Evolutionary conservation across 2,329 filamentous ascomycete genomes (phyloP), one percentile per base, ranked within the genome.

Genomic region (Lasiodiplodia sp.): DNA sequence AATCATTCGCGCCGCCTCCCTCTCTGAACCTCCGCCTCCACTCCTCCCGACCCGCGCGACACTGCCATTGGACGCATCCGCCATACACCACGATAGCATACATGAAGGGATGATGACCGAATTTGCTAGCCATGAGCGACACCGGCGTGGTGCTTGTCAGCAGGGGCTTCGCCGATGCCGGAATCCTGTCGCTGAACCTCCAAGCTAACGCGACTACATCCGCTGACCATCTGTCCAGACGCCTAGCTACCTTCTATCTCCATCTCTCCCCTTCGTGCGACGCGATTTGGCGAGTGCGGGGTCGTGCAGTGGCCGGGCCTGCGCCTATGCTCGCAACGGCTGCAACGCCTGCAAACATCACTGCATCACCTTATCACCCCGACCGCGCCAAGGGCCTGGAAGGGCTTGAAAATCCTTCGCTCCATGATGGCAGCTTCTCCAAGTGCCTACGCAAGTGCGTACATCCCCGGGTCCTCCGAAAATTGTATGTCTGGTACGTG

Each of bases 381-480:
- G 44, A n/a, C 18, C 44, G 44, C 44, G 8, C 7, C 44, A 21
- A 47, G 10, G n/a, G 44, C 21, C n/a, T 21, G 44, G 10, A 8
- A 6, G 3, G 7, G 3, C n/a, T 3, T 47, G 6, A 11, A 47
- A 3, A 4, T 21, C 8, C 2, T 21, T 47, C 6, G 8, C 10
- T 8, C n/a, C 7, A 14, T 21, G 7, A 8, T 3, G 2, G n/a
- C 14, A 14, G n/a, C 3, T 47, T 21, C 8, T 8, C 5, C 10
- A 11, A 11, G 18, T 21, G 7, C 18, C 18, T 21, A n/a, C 18
- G 2, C 31, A 4, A 21, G 4, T 47, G 18, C 4, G 44, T 11
- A 11, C 7, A 11, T 21, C 0, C 8, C 8, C n/a, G 44, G 18
- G 2, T 4, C 11, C 0, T 2, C 11, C 3, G n/a, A 3, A 6